phyloP scores from a whole-genome alignment of 805 yeast genomes.

The Candida palmyrensis region DNA sequence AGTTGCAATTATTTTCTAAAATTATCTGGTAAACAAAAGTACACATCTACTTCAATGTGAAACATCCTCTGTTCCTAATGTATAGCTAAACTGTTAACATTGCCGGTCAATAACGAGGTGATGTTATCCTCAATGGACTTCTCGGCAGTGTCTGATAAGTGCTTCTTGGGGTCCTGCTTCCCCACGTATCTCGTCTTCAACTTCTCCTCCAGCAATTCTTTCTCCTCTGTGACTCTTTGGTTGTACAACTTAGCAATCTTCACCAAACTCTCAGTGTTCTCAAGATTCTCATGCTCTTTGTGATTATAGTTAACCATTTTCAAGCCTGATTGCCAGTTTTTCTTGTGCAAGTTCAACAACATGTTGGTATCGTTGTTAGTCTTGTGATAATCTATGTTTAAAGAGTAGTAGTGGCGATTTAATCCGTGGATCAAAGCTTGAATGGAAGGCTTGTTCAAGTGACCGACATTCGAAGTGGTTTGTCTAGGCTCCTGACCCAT shows the following conservation, averaged over 20 bases:
- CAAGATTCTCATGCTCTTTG: constrained; percentile 71
- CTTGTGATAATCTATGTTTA: constrained; percentile 91
- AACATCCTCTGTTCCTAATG: constrained; percentile 39
- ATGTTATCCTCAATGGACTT: constrained; percentile 84
- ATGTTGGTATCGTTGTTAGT: constrained; percentile 89
- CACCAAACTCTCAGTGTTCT: constrained; percentile 72
- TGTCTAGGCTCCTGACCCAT: constrained; percentile 98
- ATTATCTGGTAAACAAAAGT: no score
- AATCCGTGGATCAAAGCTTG: constrained; percentile 96
- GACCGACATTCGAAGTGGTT: constrained; percentile 92
- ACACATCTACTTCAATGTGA: not conserved
- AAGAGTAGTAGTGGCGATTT: constrained; percentile 93
- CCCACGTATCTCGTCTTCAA: constrained; percentile 95
- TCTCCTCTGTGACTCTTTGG: constrained; percentile 87
- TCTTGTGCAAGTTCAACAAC: constrained; percentile 90
- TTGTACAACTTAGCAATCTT: constrained; percentile 87
- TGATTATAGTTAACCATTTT: constrained; percentile 70
- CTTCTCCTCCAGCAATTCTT: constrained; percentile 80
- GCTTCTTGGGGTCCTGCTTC: constrained; percentile 98
- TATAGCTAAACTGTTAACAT: constrained; percentile 86
- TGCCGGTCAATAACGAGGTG: constrained; percentile 80
- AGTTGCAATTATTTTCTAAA: no score
- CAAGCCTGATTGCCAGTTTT: constrained; percentile 92
- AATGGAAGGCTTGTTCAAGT: constrained; percentile 91
- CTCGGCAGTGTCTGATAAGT: constrained; percentile 84